phyloP scores from a whole-genome alignment of 2,329 filamentous ascomycete species.

The Waltergamsia citrina region DNA sequence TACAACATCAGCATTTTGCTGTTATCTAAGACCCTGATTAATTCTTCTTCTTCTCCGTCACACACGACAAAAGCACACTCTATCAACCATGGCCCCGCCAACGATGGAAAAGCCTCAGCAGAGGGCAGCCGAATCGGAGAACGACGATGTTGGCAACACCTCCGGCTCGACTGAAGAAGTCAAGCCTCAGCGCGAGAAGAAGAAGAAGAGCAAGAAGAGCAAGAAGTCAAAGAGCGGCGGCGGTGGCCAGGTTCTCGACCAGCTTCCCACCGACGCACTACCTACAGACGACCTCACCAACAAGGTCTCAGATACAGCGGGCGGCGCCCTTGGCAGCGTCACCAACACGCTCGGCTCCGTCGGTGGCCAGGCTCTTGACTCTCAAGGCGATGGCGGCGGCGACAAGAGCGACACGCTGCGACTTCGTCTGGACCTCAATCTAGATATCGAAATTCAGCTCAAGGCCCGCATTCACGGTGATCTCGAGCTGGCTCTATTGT shows the following conservation, averaged over 20 bases:
- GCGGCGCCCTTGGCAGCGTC: slow-evolving; percentile 26
- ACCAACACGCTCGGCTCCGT: slow-evolving; percentile 30
- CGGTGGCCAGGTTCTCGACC: slow-evolving; percentile 25
- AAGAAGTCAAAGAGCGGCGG: slow-evolving; percentile 14
- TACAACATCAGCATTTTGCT: too few species aligned
- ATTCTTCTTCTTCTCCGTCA: neutral
- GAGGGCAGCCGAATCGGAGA: slow-evolving; percentile 4
- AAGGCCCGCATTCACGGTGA: slow-evolving; percentile 84
- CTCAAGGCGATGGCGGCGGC: slow-evolving; percentile 22
- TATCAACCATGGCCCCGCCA: slow-evolving; percentile 3
- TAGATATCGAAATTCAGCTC: slow-evolving; percentile 76
- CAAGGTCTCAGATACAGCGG: slow-evolving; percentile 23
- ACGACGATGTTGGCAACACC: slow-evolving; percentile 2
- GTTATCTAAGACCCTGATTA: too few species aligned
- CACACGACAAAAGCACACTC: neutral
- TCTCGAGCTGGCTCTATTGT: slow-evolving; percentile 63
- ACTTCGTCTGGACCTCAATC: slow-evolving; percentile 67
- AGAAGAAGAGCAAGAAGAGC: slow-evolving; percentile 20
- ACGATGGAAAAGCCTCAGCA: slow-evolving; percentile 8
- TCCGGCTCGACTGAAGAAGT: slow-evolving; percentile 4
- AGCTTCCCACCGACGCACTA: slow-evolving; percentile 17
- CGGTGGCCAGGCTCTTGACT: slow-evolving; percentile 24
- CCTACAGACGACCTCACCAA: too few species aligned
- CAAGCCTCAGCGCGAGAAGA: neutral
- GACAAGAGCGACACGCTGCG: slow-evolving; percentile 49